Base-by-base conservation (phyloP, 2,329 filamentous ascomycete species). In the Ilyonectria sp. region DNA sequence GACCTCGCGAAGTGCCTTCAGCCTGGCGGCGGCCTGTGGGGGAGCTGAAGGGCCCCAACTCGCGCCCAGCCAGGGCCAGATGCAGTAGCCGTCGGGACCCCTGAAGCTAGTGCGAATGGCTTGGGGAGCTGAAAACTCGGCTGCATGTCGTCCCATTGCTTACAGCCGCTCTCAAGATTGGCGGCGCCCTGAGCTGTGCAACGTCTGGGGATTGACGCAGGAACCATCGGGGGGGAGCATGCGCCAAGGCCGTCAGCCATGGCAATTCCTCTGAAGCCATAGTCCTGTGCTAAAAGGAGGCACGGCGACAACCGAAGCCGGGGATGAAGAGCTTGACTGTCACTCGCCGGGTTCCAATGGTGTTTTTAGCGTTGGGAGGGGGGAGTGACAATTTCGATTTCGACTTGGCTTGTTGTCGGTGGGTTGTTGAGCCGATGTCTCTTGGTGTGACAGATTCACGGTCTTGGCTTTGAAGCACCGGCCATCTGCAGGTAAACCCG, bases 21-120 rank as follows among this genome's bases (percentile, higher is more conserved):
- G 63, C 46, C 53, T 21, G 47, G 56, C 33, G 31, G 40, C 6
- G 15, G 15, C 50, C 50, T 33, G 65, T 67, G 69, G 72, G 56
- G 69, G 49, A 57, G 58, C 65, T 56, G 52, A 53, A 65, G 49
- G 33, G 37, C 47, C 40, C 49, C 58, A 63, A 62, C 68, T 50
- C 43, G 66, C 69, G 73, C 56, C 71, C 67, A 54, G 54, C 9
- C 54, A 65, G 64, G 66, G 67, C 68, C 61, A 67, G 71, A 69
- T 69, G 70, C 65, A 65, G 63, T 60, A 60, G 60, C 60, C 37
- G 63, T 23, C 64, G 54, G 67, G 59, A 60, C 74, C 74, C 74
- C 74, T 76, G 73, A 61, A 69, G 64, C 73, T 76, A 76, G 69
- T 40, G 61, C 52, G 9, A 43, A 75, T 72, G 68, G 70, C 66